A percentile compares a stretch with the other conserved stretches of the same genome.
Evolutionary conservation across 331 rosid species (phyloP).

Genomic region (Pyracantha coccinea): DNA sequence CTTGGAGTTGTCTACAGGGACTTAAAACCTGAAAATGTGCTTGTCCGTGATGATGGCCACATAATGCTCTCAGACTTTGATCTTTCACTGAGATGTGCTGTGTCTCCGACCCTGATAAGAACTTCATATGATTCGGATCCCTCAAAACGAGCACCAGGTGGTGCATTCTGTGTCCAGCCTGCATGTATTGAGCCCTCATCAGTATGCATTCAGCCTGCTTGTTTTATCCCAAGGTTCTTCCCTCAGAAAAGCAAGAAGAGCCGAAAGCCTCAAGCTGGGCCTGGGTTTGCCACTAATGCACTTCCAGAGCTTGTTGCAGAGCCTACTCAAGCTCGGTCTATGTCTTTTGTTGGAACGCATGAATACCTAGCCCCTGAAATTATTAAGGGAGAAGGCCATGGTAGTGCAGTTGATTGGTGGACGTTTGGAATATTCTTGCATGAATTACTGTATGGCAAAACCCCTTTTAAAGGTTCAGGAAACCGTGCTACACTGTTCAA

Average conservation of each 20-base stretch:
- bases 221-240: slow-evolving; percentile 77
- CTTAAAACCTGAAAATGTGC: slow-evolving; percentile 94
- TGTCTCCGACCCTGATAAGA: slow-evolving; percentile 76
- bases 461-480: slow-evolving; percentile 97
- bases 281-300: slow-evolving; percentile 41
- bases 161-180: slow-evolving; percentile 94
- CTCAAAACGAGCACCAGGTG: slow-evolving; percentile 52
- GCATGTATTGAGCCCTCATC: slow-evolving; percentile 90
- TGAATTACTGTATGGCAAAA: slow-evolving; percentile 82
- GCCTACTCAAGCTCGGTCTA: slow-evolving; percentile 92
- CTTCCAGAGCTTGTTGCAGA: slow-evolving; percentile 98
- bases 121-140: slow-evolving; percentile 64
- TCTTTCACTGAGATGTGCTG: slow-evolving; percentile 86
- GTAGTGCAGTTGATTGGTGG: slow-evolving; percentile 99
- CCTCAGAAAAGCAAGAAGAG: slow-evolving; percentile 73
- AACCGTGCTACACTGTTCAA: slow-evolving; percentile 97
- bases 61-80: slow-evolving; percentile 98
- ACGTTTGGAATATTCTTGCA: slow-evolving; percentile 97
- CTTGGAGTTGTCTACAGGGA: slow-evolving; percentile 98
- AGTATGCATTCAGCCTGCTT: slow-evolving; percentile 90
- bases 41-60: slow-evolving; percentile 99
- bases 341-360: slow-evolving; percentile 97
- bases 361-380: slow-evolving; percentile 99
- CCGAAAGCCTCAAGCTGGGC: slow-evolving; percentile 52
- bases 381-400: slow-evolving; percentile 97